Evolutionary conservation across 106 monocot species (phyloP).

Genomic region (Allium sativum): DNA sequence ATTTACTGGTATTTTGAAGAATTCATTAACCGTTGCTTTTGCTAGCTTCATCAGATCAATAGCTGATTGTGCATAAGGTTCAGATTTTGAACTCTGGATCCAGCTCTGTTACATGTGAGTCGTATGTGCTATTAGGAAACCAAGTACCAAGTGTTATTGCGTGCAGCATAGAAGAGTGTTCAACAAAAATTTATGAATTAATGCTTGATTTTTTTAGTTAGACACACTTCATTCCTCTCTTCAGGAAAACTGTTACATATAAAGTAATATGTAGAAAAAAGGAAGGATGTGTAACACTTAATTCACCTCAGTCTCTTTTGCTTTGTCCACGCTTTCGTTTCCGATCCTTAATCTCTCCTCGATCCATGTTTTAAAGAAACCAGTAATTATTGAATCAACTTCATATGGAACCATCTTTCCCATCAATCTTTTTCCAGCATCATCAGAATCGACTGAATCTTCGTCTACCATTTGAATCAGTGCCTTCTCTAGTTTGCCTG

Average conservation of each 20-base stretch:
- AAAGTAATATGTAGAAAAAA: background rate
- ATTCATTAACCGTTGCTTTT: slow-evolving; percentile 68
- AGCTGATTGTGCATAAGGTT: slow-evolving; percentile 55
- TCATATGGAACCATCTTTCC: slow-evolving; percentile 73
- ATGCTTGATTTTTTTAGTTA: too few species aligned
- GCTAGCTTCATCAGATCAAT: slow-evolving; percentile 73
- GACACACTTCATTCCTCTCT: too few species aligned
- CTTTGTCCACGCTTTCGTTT: slow-evolving; percentile 43
- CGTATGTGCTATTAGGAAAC: background rate
- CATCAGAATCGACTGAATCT: slow-evolving; percentile 41
- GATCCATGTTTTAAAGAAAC: slow-evolving; percentile 64
- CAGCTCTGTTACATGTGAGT: slow-evolving; percentile 41
- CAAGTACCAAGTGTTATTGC: too few species aligned
- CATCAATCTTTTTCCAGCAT: slow-evolving; percentile 51
- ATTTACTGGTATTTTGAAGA: slow-evolving; percentile 59
- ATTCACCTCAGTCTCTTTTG: slow-evolving; percentile 77
- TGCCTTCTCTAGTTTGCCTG: slow-evolving; percentile 67
- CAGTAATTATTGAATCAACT: slow-evolving; percentile 43
- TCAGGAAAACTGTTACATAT: too few species aligned
- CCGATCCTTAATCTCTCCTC: slow-evolving; percentile 55
- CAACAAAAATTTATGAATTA: too few species aligned
- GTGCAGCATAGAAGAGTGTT: too few species aligned
- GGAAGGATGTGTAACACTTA: background rate
- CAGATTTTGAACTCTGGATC: slow-evolving; percentile 58
- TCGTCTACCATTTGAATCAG: slow-evolving; percentile 70